Conservation (phyloP, 2,329 filamentous ascomycete genomes). For the Pestalotiopsis sp. region DNA sequence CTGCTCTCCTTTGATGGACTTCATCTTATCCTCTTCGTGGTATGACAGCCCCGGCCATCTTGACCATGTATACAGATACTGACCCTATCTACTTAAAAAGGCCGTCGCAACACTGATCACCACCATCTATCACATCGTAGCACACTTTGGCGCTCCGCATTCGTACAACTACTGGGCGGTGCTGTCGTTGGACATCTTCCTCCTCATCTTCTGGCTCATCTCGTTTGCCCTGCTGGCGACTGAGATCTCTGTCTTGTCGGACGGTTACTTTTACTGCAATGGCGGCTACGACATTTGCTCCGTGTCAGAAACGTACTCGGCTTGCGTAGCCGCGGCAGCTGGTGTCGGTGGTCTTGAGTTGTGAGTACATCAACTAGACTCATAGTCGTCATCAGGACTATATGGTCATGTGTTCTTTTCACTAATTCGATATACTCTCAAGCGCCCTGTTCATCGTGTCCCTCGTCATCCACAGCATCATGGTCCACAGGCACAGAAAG, state of each 20-base stretch:
- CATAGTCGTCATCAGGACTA: neutral
- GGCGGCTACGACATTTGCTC: slow-evolving; percentile 22
- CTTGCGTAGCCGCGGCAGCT: slow-evolving; percentile 36
- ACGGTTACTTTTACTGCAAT: slow-evolving; percentile 26
- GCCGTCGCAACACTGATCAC: slow-evolving; percentile 46
- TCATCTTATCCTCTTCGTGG: slow-evolving; percentile 40
- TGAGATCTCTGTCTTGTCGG: slow-evolving; percentile 29
- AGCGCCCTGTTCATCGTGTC: slow-evolving; percentile 46
- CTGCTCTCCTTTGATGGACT: slow-evolving; percentile 29
- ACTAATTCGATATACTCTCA: neutral
- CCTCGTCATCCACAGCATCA: slow-evolving; percentile 42
- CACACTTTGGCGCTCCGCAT: slow-evolving; percentile 40
- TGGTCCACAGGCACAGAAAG: slow-evolving; percentile 45
- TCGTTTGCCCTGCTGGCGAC: slow-evolving; percentile 45
- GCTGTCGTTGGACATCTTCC: slow-evolving; percentile 52
- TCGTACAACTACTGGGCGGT: slow-evolving; percentile 58
- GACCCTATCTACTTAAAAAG: slow-evolving; percentile 25
- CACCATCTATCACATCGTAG: slow-evolving; percentile 48
- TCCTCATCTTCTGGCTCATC: slow-evolving; percentile 55
- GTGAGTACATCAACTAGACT: slow-evolving; percentile 34
- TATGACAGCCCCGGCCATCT: slow-evolving; percentile 29
- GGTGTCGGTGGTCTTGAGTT: slow-evolving; percentile 45
- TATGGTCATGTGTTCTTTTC: neutral
- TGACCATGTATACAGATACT: neutral
- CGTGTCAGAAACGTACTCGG: slow-evolving; percentile 18